These are phyloP conservation scores for Backusella mclennaniae DNA, from an alignment of 192 early-diverging fungal species.

Conservation along the genomic window DNA sequence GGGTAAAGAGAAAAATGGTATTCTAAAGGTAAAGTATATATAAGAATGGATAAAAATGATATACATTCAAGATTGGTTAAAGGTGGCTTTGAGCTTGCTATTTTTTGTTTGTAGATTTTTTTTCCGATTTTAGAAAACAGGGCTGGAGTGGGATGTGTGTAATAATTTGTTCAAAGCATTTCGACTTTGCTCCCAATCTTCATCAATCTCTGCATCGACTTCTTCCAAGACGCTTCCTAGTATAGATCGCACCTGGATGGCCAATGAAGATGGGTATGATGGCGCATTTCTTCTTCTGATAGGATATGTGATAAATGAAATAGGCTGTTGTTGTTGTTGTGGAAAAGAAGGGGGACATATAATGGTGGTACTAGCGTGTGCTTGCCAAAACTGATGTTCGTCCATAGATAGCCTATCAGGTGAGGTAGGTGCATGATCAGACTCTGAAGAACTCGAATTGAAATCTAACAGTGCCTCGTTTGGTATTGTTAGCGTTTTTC, in stretches of 20 bases:
- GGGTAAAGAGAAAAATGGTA: background rate
- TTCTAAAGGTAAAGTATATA: background rate
- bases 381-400: conserved; percentile 14
- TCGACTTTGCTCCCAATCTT: conserved; percentile 1
- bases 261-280: background rate
- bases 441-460: background rate
- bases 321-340: background rate
- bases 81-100: background rate
- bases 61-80: background rate
- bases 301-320: background rate
- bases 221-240: background rate
- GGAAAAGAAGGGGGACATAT: background rate
- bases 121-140: background rate
- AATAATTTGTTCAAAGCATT: background rate
- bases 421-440: background rate
- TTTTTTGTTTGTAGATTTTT: background rate
- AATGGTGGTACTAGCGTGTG: background rate
- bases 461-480: background rate
- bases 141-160: background rate
- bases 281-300: background rate
- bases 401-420: background rate
- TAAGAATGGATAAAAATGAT: background rate
- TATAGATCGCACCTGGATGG: background rate
- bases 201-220: conserved; percentile 6
- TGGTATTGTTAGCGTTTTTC: background rate